Conservation (phyloP, 1,139 yeast species). For the Nakaseomyces uthaithaninus region DNA sequence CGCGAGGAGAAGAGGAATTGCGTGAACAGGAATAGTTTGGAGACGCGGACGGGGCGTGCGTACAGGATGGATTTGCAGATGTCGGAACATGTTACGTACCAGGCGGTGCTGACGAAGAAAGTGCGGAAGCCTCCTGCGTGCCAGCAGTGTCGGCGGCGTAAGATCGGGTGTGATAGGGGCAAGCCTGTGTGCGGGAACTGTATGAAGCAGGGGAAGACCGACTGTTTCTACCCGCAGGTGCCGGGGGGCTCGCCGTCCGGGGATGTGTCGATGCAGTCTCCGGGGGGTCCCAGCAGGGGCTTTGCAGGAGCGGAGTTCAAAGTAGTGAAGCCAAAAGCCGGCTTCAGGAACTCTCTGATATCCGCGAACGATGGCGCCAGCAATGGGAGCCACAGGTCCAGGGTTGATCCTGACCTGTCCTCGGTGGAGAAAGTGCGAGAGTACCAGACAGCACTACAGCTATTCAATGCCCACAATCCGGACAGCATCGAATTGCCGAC, state of each 20-base stretch:
- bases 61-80: too few species aligned
- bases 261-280: too few species aligned
- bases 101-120: slow-evolving; percentile 13
- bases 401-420: slow-evolving; percentile 14
- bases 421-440: slow-evolving; percentile 20
- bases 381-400: not conserved
- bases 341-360: slow-evolving; percentile 2
- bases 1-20: too few species aligned
- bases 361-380: slow-evolving; percentile 1
- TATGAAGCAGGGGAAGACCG: slow-evolving; percentile 31
- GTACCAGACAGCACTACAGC: slow-evolving; percentile 19
- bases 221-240: slow-evolving; percentile 27
- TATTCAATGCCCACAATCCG: slow-evolving; percentile 15
- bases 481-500: slow-evolving; percentile 13
- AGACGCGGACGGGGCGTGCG: too few species aligned
- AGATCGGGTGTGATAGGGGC: slow-evolving; percentile 50
- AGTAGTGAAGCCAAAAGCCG: not conserved
- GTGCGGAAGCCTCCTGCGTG: slow-evolving; percentile 35
- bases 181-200: slow-evolving; percentile 51
- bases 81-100: slow-evolving; percentile 1
- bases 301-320: not conserved
- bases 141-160: slow-evolving; percentile 41
- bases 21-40: too few species aligned
- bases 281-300: too few species aligned
- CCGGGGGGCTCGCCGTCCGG: slow-evolving; percentile 22